These are phyloP conservation scores for Pilobolus umbonatus DNA, from an alignment of 192 early-diverging fungal species.

Conservation along the genomic window DNA sequence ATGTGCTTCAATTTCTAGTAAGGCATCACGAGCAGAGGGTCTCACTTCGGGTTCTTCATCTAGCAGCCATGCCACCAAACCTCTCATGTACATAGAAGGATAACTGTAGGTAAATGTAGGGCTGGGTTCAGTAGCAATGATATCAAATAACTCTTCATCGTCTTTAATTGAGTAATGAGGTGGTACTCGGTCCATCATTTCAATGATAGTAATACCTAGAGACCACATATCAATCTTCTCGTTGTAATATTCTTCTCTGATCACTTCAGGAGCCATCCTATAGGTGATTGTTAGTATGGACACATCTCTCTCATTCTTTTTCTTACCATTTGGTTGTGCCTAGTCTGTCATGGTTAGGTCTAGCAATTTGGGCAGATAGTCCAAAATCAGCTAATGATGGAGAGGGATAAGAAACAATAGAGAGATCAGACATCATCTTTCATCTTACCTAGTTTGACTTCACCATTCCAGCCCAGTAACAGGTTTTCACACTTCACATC, in stretches of 20 bases:
- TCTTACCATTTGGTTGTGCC: conserved; percentile 37
- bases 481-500: conserved; percentile 48
- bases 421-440: background rate
- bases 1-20: conserved; percentile 36
- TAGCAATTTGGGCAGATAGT: conserved; percentile 27
- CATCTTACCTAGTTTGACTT: conserved; percentile 39
- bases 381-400: conserved; percentile 36
- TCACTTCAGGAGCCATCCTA: conserved; percentile 51
- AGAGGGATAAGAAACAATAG: conserved; percentile 1
- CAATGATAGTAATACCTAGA: conserved; percentile 46
- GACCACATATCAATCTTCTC: conserved; percentile 53
- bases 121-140: conserved; percentile 32
- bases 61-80: conserved; percentile 38
- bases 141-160: conserved; percentile 38
- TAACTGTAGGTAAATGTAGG: conserved; percentile 39
- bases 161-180: conserved; percentile 43
- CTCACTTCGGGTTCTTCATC: conserved; percentile 32
- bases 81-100: conserved; percentile 40
- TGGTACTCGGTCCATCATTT: conserved; percentile 46
- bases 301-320: background rate
- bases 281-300: conserved; percentile 3
- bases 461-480: conserved; percentile 36
- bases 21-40: conserved; percentile 32
- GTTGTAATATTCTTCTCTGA: conserved; percentile 41
- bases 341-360: conserved; percentile 32